Evolutionary conservation across 441 rosid genomes (phyloP), one percentile per base, ranked within the genome.

Genomic region (Capsella rubella): DNA sequence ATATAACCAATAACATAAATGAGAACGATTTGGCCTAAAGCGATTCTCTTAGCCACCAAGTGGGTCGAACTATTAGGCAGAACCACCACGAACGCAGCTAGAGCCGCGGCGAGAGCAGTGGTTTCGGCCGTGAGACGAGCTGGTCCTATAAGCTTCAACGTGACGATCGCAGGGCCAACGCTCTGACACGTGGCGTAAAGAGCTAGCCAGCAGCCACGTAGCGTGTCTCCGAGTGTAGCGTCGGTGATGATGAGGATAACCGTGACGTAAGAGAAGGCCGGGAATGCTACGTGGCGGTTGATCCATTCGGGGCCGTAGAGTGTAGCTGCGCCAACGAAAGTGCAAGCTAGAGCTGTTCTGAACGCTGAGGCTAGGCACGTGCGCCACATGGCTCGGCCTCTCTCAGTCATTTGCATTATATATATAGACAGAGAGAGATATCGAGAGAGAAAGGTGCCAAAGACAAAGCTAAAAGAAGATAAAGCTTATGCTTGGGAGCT

Each of bases 21-120:
- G 9, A 94, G 52, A 42, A 94, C 93, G 16, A 86, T 85, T 72
- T 94, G 98, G 1, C 98, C 97, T 53, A 91, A 74, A 2, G 95
- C 95, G 37, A 94, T 85, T 5, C 96, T 82, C 79, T 87, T 94
- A 3, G 91, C 87, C 42, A 82, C 62, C 84, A 87, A 54, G 65
- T 84, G 91, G 15, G 95, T 87, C 34, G 82, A 67, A 52, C 82
- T 79, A 18, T 61, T 73, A 0, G 92, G 93, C 64, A 87, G 37
- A n/a, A 77, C 88, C 75, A 91, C 95, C 14, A 85, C 86, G 31
- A 83, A 81, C 13, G 86, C 90, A 6, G 84, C 92, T 16, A 87
- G 53, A n/a, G 82, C 90, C 60, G 86, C 96, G 1, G 90, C 90
- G 3, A 94, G 25, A 3, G 95, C 85, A 2, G 87, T 80, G 29